Evolutionary conservation across 495 filamentous ascomycete genomes (phyloP), one percentile per base, ranked within the genome.

Genomic region (Glarea lozoyensis): DNA sequence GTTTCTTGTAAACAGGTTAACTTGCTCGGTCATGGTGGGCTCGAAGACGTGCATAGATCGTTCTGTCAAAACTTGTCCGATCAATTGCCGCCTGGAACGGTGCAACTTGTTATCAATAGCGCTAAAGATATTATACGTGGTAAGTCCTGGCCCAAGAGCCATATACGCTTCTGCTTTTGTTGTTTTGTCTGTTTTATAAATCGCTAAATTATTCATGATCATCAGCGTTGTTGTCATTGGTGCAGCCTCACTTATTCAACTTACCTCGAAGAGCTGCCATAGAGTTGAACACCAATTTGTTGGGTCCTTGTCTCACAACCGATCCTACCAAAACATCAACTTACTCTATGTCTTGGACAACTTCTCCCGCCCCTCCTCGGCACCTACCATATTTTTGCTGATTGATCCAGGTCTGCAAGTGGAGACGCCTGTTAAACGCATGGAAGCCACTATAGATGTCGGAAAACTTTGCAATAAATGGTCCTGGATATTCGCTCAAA

Each of bases 401-500:
- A 15, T 16, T 10, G 6, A 6, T 35, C 32, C 32, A 35, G 9
- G 15, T 35, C 7, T 9, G 6, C 7, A 35, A 16, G 17, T 35
- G 32, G 32, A 35, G 7, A 16, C 15, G 9, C 15, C 17, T 9
- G 6, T 35, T 35, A 15, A 10, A 30, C 36, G 47, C 41, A 16
- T 45, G 37, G 19, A 24, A 41, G 7, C 34, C 47, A 9, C 36
- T 17, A 6, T 50, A 50, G 37, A 63, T 65, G 48, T 71, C 64
- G 12, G 77, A 73, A 25, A 76, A 57, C 55, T 69, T 72, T 42
- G 67, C 75, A 3, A 79, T 52, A 17, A 73, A 57, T 0, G 79
- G 79, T 0, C 79, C 79, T 0, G 79, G 79, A 43, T 81, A 82
- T 48, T 73, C 75, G 17, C 73, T 67, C 7, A 81, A 56, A 5